Percentiles rank a stretch among this genome's conserved stretches.
Evolutionary conservation across 2,329 filamentous ascomycete genomes (phyloP).

Genomic region (Colletotrichum sp.): DNA sequence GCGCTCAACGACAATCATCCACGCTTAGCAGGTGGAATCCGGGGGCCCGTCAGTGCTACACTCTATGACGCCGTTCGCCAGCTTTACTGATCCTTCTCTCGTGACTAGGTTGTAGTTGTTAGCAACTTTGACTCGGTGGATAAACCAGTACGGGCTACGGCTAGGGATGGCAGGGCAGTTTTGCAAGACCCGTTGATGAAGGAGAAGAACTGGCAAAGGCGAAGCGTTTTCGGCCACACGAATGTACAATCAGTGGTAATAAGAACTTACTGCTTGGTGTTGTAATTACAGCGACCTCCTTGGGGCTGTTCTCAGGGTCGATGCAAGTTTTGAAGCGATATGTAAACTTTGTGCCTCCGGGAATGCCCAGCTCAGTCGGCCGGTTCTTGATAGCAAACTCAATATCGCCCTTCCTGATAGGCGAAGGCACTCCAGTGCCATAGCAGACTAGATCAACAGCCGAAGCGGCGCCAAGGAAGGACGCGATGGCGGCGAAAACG

Average conservation of each 20-base stretch:
- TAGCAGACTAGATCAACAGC: neutral
- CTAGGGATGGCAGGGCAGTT: fast-evolving
- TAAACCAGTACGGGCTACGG: neutral
- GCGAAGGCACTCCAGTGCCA: neutral
- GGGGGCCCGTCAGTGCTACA: neutral
- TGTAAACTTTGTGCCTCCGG: neutral
- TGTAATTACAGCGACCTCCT: neutral
- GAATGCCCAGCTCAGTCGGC: neutral
- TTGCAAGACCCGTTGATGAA: neutral
- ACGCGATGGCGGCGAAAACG: neutral
- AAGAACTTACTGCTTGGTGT: neutral
- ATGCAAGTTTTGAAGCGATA: neutral
- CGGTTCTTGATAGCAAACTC: neutral
- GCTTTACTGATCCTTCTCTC: neutral
- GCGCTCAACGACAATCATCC: neutral
- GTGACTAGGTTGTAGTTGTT: neutral
- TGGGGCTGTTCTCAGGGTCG: neutral
- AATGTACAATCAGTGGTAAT: neutral
- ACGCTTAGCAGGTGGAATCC: neutral
- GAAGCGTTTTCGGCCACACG: fast-evolving
- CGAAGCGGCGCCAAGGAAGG: neutral
- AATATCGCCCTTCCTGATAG: neutral
- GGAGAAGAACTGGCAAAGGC: neutral
- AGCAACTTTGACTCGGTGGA: fast-evolving
- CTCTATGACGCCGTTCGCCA: neutral